Base-by-base conservation (phyloP, 108 stramenopile species). In the Pseudonitzschia multistriata region DNA sequence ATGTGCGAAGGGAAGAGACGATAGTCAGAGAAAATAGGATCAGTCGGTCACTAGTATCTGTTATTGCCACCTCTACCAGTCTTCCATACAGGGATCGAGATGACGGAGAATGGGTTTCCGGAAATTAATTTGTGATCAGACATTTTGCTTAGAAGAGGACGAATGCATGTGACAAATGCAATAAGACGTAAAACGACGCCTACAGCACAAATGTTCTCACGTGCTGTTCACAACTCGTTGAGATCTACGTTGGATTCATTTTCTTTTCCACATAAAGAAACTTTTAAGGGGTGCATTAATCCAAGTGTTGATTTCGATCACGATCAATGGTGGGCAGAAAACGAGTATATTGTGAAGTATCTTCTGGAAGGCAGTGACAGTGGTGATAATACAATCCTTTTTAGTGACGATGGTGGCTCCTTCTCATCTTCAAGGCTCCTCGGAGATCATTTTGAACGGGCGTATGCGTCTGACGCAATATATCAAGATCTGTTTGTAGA, bases 401-500 rank as follows among this genome's bases (percentile, higher is more conserved):
- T 59, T n/a, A 36, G 19, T 59, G 57, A 33, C 19, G 57, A 35
- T 17, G 28, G 6, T 29, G 28, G 13, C 28, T 59, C 33, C 21
- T 33, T n/a, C 57, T 57, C 27, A 1, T 57, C 27, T 24, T 29
- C 8, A 5, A 37, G 8, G 8, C 52, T 53, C 52, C 52, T 53
- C 8, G 29, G 29, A 55, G 29, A 55, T 17, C 54, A 33, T 10
- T 35, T 59, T n/a, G 57, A 59, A 59, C 57, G 47, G 1, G 40
- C 24, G 0, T 64, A 64, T 45, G 37, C 63, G 22, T 22, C 42
- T 25, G 63, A 64, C 22, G 63, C 63, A 28, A 47, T 64, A 19
- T 64, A 64, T 47, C 63, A 64, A 64, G 63, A 64, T 47, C 25
- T 47, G 25, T 64, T 64, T 25, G 47, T 64, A 17, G 42, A 45